Evolutionary conservation across 345 rosid genomes (phyloP), one percentile per base, ranked within the genome.

Genomic region (Psidium guajava): DNA sequence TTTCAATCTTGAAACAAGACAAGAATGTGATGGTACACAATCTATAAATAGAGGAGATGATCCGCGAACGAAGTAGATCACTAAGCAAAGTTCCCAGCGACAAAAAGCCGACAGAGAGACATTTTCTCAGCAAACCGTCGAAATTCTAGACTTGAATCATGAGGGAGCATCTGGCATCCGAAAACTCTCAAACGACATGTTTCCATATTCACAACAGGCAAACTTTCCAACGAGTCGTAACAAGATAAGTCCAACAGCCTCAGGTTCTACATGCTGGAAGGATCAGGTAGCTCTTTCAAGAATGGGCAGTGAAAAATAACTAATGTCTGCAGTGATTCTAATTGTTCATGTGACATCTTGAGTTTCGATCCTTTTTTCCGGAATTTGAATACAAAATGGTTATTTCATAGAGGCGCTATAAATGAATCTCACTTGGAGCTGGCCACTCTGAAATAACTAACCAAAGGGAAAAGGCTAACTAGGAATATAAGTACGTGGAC

Each of bases 221-320:
- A 58, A 58, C 69, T 12, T 58, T 58, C 69, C 69, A 58, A 58
- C 2, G 69, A 58, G 32, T 12, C 32, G 15, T 32, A 58, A 5
- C 1, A 3, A 1, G 15, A 58, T 13, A 58, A 58, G 12, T 6
- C 1, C 16, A 58, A n/a, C 3, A 1, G 1, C 0, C 36, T 24
- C 32, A 58, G 8, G 16, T 58, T 58, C 16, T 58, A 32, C 12
- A n/a, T n/a, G 36, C 24, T n/a, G 13, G 83, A 85, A 44, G 80
- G 50, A 80, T 80, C 57, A 18, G 80, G 53, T 10, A 85, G 2
- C 47, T 49, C 81, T n/a, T 85, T 82, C 44, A 85, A 44, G 25
- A 77, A 85, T 0, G 2, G 6, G 44, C 44, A 42, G 44, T 42
- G 6, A 42, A 42, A 4, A n/a, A 80, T 56, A 8, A 2, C 0